A percentile compares a stretch with the other conserved stretches of the same genome.
These are phyloP conservation scores for Boletus sp. DNA, from an alignment of 768 basidiomycete species.

Conservation along the genomic window DNA sequence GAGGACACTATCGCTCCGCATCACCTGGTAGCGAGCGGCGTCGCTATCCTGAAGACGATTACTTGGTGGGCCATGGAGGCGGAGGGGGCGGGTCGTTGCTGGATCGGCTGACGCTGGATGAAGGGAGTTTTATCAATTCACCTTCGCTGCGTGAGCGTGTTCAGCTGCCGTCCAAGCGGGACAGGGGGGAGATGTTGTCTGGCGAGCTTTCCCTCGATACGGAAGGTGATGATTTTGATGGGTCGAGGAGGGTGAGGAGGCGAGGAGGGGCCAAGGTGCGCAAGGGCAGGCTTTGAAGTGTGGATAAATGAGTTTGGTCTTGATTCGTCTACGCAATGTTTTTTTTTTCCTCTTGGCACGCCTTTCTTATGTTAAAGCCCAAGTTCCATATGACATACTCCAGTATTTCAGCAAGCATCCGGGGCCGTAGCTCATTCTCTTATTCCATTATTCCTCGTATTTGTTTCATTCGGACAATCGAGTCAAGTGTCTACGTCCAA, in stretches of 20 bases:
- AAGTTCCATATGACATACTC: conserved; percentile 1
- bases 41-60: conserved; percentile 17
- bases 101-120: conserved; percentile 35
- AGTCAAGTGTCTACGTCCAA: background rate
- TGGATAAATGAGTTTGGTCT: background rate
- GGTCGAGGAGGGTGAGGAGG: conserved; percentile 20
- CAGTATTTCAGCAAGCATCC: conserved; percentile 1
- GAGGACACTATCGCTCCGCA: conserved; percentile 1
- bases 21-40: conserved; percentile 17
- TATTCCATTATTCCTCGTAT: conserved; percentile 21
- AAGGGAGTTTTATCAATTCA: conserved; percentile 5
- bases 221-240: conserved; percentile 25
- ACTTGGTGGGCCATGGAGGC: background rate
- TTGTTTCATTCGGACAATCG: conserved; percentile 8
- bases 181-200: conserved; percentile 27
- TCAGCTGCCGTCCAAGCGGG: conserved; percentile 34
- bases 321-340: background rate
- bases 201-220: conserved; percentile 9
- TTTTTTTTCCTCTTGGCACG: background rate
- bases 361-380: background rate
- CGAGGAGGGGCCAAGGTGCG: conserved; percentile 20
- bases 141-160: conserved; percentile 37
- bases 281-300: conserved; percentile 17
- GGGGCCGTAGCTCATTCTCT: conserved; percentile 6
- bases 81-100: conserved; percentile 34